Percentiles rank a stretch among this genome's conserved stretches.
phyloP scores from a whole-genome alignment of 345 rosid species.

The Hibiscus syriacus region DNA sequence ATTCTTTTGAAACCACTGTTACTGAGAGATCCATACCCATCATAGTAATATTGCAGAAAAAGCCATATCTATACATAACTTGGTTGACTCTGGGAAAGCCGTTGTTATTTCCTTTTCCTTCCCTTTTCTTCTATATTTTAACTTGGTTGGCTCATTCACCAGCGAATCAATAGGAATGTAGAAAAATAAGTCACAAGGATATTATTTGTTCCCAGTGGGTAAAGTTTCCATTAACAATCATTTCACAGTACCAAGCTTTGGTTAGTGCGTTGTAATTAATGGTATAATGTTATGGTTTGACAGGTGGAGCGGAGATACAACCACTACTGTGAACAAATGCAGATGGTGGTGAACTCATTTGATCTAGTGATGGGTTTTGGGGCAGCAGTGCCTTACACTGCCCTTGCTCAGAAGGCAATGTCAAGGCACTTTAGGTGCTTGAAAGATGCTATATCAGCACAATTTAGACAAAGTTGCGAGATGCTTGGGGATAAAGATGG shows the following conservation, averaged over 20 bases:
- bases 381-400: conserved; percentile 84
- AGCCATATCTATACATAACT: conserved; percentile 9
- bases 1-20: conserved; percentile 8
- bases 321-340: conserved; percentile 96
- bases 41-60: conserved; percentile 9
- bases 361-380: conserved; percentile 92
- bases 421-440: conserved; percentile 91
- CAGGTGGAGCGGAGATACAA: conserved; percentile 94
- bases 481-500: conserved; percentile 74
- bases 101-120: background rate
- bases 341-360: conserved; percentile 91
- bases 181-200: conserved; percentile 14
- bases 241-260: conserved; percentile 19
- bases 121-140: background rate
- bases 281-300: conserved; percentile 5
- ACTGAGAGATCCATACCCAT: conserved; percentile 16
- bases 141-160: background rate
- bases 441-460: conserved; percentile 69
- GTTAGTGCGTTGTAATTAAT: conserved; percentile 7
- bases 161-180: background rate
- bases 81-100: conserved; percentile 19
- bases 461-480: conserved; percentile 71
- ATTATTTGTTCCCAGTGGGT: conserved; percentile 16
- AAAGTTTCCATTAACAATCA: conserved; percentile 20
- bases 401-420: conserved; percentile 97